Base-by-base conservation (phyloP, 805 yeast species). In the Candida insectalens region DNA sequence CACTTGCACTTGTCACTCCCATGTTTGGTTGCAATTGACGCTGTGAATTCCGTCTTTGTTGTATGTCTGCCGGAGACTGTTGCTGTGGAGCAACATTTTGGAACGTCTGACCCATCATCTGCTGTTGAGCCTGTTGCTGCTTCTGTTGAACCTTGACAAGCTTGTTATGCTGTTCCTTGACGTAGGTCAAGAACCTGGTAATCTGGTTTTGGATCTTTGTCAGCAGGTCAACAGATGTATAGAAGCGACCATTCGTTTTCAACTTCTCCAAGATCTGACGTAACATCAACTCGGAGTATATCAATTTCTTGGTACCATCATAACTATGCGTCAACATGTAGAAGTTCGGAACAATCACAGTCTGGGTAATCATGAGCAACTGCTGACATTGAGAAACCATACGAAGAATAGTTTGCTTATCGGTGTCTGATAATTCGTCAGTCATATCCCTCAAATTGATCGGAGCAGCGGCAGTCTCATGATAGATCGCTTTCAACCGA, bases 281-380 rank as follows among this genome's bases (percentile, higher is more conserved):
- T 29, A 83, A 75, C 78, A 84, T 78, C 39, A 75, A 69, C 55
- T 84, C 77, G 66, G 83, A 73, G 50, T 82, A 88, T 39, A 87
- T 67, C 38, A 87, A 69, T 44, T 83, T 71, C 47, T 74, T 76
- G 2, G 94, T 80, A 7, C 83, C 88, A 32, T 77, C 83, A 32
- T 67, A 69, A 52, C 81, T 82, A 45, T 78, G 75, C 1, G 94
- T 81, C 39, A 83, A 63, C 38, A 80, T 69, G 49, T 72, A 85
- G 47, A 83, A 83, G 49, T 82, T 77, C 25, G 94, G 85, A 27
- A 83, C 74, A 28, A 85, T 64, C 21, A 55, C 46, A 39, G 78
- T 78, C 50, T 84, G 94, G 13, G 81, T 79, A 41, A 78, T 69
- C 25, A 75, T 67, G 53, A 71, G 74, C 42, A 80, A 66, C 46